Percentiles rank a stretch among this genome's conserved stretches.
Evolutionary conservation across 768 basidiomycete species (phyloP).

Genomic region (Hydnomerulius pinastri): DNA sequence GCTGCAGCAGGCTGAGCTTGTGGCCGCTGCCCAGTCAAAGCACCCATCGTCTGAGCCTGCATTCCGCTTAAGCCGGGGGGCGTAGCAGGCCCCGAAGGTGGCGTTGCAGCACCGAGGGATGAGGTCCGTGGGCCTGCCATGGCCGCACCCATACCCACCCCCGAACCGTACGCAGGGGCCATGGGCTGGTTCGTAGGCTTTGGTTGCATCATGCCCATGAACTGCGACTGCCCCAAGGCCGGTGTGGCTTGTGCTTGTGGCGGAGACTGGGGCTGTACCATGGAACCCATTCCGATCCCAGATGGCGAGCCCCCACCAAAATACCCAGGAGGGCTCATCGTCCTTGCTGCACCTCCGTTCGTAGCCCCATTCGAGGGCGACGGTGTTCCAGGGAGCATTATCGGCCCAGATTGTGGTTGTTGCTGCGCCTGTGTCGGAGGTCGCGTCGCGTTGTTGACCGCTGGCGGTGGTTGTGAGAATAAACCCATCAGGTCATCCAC

Average conservation of each 20-base stretch:
- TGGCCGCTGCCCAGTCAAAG: conserved; percentile 18
- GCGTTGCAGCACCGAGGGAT: conserved; percentile 9
- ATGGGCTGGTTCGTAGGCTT: conserved; percentile 15
- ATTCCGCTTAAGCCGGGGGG: conserved; percentile 8
- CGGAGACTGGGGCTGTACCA: conserved; percentile 5
- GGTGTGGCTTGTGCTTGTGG: background rate
- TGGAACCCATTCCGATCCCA: conserved; percentile 5
- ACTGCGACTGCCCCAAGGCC: conserved; percentile 5
- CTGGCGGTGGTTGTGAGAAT: conserved; percentile 41
- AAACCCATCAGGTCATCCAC: conserved; percentile 64
- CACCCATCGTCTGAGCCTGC: conserved; percentile 1
- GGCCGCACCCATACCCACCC: background rate
- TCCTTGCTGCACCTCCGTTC: conserved; percentile 11
- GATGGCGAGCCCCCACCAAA: conserved; percentile 4
- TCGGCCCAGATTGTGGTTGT: conserved; percentile 36
- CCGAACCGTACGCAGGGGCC: background rate
- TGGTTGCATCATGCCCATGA: conserved; percentile 17
- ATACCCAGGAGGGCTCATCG: conserved; percentile 15
- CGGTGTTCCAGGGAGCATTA: conserved; percentile 46
- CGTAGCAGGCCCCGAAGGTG: conserved; percentile 16
- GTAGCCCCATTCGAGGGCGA: conserved; percentile 21
- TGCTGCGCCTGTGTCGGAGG: conserved; percentile 13
- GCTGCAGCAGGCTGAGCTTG: conserved; percentile 24
- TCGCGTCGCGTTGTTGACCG: conserved; percentile 30
- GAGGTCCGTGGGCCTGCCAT: conserved; percentile 6